Evolutionary conservation across 1,284 basidiomycete genomes (phyloP).

Genomic region (Ceratobasidium sp.): DNA sequence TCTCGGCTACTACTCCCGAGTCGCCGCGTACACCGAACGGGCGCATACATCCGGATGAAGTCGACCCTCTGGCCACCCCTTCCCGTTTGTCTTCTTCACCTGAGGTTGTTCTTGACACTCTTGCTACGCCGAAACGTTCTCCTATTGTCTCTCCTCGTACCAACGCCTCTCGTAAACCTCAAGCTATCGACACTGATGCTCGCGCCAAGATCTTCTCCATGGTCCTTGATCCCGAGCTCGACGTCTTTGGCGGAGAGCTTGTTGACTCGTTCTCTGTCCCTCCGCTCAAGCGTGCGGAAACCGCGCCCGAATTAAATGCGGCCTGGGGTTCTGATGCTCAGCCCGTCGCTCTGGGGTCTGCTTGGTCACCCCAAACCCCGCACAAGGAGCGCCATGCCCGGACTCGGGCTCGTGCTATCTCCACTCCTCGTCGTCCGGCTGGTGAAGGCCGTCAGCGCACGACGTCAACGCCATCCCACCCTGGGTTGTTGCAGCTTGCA

Average conservation of each 20-base stretch:
- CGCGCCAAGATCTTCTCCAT: conserved; percentile 31
- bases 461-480: conserved; percentile 11
- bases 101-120: not conserved
- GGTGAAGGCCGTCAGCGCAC: conserved; percentile 3
- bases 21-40: conserved; percentile 21
- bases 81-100: conserved; percentile 9
- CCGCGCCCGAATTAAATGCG: conserved; percentile 27
- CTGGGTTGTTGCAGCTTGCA: not conserved
- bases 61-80: not conserved
- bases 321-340: not conserved
- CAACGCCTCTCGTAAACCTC: not conserved
- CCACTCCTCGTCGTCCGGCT: conserved; percentile 16
- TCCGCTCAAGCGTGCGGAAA: conserved; percentile 34
- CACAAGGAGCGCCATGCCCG: conserved; percentile 1
- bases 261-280: not conserved
- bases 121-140: conserved; percentile 8
- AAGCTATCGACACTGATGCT: conserved; percentile 5
- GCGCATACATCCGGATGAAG: conserved; percentile 5
- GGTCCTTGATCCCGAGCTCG: conserved; percentile 32
- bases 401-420: conserved; percentile 10
- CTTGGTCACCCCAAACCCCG: conserved; percentile 3
- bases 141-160: not conserved
- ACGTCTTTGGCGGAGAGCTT: conserved; percentile 4
- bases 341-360: not conserved
- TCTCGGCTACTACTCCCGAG: conserved; percentile 4